Base-by-base conservation (phyloP, 352 stramenopile genomes). In the Globisporangium viniferum region DNA sequence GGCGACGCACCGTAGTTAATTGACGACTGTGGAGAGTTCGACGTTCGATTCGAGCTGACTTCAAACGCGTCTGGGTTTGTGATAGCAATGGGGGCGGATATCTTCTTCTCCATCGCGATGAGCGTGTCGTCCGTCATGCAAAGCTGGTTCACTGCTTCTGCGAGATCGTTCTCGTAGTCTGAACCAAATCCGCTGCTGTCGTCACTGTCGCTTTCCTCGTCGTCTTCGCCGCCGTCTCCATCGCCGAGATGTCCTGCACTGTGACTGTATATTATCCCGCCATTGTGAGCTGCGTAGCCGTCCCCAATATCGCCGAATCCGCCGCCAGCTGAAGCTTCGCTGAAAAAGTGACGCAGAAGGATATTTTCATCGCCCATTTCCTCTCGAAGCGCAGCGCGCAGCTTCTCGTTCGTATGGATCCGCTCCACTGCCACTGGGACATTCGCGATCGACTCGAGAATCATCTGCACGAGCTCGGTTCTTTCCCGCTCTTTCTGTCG, bases 151-250 rank as follows among this genome's bases (percentile, higher is more conserved):
- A 91, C 82, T 5, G 85, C 80, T 62, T 91, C 80, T 0, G 75
- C 79, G 7, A 93, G 74, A 67, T 91, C 81, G 9, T 90, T 83
- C 66, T 93, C 85, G 64, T 92, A 93, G 39, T 84, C 81, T 1
- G 79, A 86, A 41, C 72, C 80, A 66, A 81, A 90, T 10, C 76
- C 80, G 60, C 84, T 90, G 65, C 75, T 88, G 20, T 74, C 66
- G 29, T 73, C 70, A 2, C 74, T 64, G 15, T 69, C 66, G 14
- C 57, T 61, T 51, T 59, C 63, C 3, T 69, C 70, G 9, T 60
- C 44, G 1, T 44, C 56, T 18, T 69, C 49, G 9, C 67, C 67
- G 2, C 65, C 55, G 20, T 51, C 63, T 2, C 65, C 51, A 15
- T 59, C 65, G 9, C 68, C 61, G 61, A 69, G 75, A n/a, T 46